A percentile compares a stretch with the other conserved stretches of the same genome.
phyloP scores from a whole-genome alignment of 306 rosid genomes.

The Dryas alaskensis region DNA sequence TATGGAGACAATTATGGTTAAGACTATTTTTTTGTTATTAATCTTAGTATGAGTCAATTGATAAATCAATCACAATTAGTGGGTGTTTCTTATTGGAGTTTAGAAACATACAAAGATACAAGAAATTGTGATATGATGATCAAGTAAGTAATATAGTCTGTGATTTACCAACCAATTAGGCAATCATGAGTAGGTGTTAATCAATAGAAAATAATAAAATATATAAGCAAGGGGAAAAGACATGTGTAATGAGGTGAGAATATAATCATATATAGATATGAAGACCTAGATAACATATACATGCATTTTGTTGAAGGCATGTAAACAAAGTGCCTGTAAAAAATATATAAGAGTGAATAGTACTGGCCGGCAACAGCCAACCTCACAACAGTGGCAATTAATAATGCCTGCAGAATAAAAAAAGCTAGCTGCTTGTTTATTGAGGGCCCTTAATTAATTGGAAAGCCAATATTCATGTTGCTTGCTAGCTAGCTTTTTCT shows the following conservation, averaged over 20 bases:
- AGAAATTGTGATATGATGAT: too few species aligned
- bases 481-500: neutral
- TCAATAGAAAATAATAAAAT: neutral
- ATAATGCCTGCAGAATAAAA: neutral
- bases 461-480: constrained; percentile 14
- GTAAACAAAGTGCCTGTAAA: too few species aligned
- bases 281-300: too few species aligned
- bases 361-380: neutral
- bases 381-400: neutral
- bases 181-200: neutral
- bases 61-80: neutral
- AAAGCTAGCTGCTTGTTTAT: constrained; percentile 12
- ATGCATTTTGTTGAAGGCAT: too few species aligned
- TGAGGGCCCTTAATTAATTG: constrained; percentile 11
- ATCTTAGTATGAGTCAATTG: neutral
- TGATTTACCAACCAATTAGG: constrained; percentile 10
- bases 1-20: neutral
- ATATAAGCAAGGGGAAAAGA: neutral
- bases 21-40: neutral
- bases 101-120: too few species aligned
- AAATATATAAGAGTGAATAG: neutral
- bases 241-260: constrained; percentile 6
- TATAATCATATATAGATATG: neutral
- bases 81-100: neutral
- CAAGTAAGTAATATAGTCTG: neutral